Conservation (phyloP, 177 flowering plant species). For the Telopea speciosissima region DNA sequence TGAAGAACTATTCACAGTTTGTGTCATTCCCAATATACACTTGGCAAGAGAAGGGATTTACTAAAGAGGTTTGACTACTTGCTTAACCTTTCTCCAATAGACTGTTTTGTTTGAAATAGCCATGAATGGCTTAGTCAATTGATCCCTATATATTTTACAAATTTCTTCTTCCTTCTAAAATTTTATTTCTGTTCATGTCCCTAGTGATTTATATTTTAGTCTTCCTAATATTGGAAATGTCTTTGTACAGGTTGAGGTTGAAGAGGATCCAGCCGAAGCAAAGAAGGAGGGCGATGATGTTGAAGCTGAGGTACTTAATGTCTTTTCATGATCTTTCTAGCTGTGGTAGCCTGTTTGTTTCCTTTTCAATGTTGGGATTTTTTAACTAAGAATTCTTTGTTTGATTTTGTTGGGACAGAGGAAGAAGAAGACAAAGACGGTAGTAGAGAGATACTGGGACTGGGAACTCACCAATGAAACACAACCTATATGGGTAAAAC, state of each 20-base stretch:
- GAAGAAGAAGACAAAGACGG: conserved; percentile 91
- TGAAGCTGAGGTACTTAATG: conserved; percentile 51
- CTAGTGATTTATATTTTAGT: not conserved
- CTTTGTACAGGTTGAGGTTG: conserved; percentile 77
- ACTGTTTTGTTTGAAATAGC: not conserved
- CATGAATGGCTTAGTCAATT: not conserved
- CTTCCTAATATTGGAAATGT: not conserved
- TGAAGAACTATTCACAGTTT: conserved; percentile 92
- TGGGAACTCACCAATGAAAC: conserved; percentile 95
- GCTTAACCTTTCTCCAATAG: not conserved
- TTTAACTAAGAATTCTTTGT: not conserved
- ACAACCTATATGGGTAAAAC: conserved; percentile 79
- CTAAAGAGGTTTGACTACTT: conserved; percentile 67
- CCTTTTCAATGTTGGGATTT: not conserved
- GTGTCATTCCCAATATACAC: conserved; percentile 95
- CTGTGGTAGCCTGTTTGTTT: not conserved
- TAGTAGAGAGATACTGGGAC: conserved; percentile 93
- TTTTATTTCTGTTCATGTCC: not conserved
- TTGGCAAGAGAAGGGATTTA: conserved; percentile 92
- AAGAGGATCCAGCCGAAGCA: conserved; percentile 86
- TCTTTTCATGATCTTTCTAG: not conserved
- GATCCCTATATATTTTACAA: not conserved
- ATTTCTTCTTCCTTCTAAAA: not conserved
- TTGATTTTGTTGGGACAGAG: conserved; percentile 39
- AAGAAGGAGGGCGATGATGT: conserved; percentile 62